phyloP scores from a whole-genome alignment of 2,329 filamentous ascomycete genomes.

The Monosporascus cannonballus region DNA sequence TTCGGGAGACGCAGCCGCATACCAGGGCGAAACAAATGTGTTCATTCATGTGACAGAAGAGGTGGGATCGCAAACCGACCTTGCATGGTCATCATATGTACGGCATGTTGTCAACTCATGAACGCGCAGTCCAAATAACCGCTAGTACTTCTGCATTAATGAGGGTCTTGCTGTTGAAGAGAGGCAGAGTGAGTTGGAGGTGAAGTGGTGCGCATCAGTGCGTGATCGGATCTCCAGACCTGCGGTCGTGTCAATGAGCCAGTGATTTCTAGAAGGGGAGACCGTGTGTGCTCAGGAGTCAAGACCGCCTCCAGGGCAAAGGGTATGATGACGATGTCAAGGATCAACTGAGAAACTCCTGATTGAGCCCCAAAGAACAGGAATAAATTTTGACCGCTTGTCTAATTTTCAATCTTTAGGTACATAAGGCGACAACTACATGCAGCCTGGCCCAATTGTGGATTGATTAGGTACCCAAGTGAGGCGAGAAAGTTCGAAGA shows the following conservation, averaged over 20 bases:
- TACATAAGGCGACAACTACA: too few relatives aligned
- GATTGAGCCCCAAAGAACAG: not conserved
- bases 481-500: not conserved
- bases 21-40: conserved; percentile 3
- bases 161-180: not conserved
- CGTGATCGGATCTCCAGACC: not conserved
- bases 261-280: too few relatives aligned
- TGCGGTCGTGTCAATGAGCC: too few relatives aligned
- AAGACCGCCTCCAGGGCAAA: too few relatives aligned
- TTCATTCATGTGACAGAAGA: not conserved
- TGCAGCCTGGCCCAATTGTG: not conserved
- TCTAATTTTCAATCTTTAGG: not conserved
- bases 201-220: not conserved
- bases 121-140: not conserved
- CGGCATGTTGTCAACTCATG: not conserved
- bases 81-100: not conserved
- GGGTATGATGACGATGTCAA: too few relatives aligned
- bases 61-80: not conserved
- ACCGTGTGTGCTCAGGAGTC: too few relatives aligned
- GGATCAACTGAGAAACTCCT: not conserved
- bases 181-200: not conserved
- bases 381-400: not conserved
- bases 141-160: not conserved
- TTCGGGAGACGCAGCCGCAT: conserved; percentile 7
- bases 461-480: not conserved